These are phyloP conservation scores for Ceratocystis huliohia DNA, from an alignment of 2,329 filamentous ascomycete species.

Conservation along the genomic window DNA sequence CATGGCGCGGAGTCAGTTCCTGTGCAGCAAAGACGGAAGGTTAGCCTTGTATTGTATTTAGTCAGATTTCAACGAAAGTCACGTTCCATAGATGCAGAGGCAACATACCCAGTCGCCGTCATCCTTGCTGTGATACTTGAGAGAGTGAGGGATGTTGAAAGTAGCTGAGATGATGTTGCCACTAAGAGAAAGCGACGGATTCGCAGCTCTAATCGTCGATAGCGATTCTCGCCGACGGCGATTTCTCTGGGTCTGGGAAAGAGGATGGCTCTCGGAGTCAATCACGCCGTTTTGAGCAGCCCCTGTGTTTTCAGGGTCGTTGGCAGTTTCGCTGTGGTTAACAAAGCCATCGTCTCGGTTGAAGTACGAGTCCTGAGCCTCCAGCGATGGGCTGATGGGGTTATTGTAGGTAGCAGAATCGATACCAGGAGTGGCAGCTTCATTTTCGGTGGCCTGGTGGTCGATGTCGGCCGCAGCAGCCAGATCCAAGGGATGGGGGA, in stretches of 20 bases:
- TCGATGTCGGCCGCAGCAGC: conserved; percentile 12
- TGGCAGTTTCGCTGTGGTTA: conserved; percentile 5
- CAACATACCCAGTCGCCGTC: conserved; percentile 46
- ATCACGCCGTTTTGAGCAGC: conserved; percentile 2
- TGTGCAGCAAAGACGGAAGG: conserved; percentile 28
- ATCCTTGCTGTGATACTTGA: conserved; percentile 42
- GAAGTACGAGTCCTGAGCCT: conserved; percentile 24
- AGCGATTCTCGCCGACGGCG: conserved; percentile 38
- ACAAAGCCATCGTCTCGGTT: conserved; percentile 21
- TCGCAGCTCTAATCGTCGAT: conserved; percentile 41
- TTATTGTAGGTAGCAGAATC: conserved; percentile 24
- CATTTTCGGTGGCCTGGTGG: conserved; percentile 22
- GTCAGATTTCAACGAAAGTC: not conserved
- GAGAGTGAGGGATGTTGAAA: conserved; percentile 48
- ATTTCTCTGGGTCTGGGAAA: conserved; percentile 21
- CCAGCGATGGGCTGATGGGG: conserved; percentile 18
- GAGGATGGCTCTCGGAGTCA: conserved; percentile 16
- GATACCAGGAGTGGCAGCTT: conserved; percentile 27
- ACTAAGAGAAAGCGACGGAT: conserved; percentile 45
- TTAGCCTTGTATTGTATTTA: not conserved
- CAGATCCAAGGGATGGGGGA: conserved; percentile 17
- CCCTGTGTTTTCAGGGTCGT: not conserved
- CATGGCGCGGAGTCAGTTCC: conserved; percentile 65
- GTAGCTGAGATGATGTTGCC: conserved; percentile 56
- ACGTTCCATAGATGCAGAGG: not conserved